Percentiles rank a stretch among this genome's conserved stretches.
Conservation (phyloP, 106 monocot genomes). For the Cymbidium sinense region DNA sequence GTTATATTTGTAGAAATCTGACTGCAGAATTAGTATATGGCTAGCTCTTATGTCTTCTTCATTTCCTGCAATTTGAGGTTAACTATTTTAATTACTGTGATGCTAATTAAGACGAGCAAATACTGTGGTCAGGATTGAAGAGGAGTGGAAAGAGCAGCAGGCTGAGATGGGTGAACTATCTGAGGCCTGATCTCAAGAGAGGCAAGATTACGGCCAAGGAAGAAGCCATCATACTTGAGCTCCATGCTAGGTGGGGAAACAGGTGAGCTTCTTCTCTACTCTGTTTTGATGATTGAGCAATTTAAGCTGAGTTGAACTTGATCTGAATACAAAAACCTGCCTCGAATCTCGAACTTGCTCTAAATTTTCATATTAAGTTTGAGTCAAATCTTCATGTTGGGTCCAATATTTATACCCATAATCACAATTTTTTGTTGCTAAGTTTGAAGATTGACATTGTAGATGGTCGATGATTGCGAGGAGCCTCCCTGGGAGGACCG, state of each 20-base stretch:
- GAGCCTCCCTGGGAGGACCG: constrained; percentile 52
- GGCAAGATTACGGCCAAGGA: constrained; percentile 52
- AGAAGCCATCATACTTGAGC: constrained; percentile 41
- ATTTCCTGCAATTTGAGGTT: neutral
- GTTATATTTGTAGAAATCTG: neutral
- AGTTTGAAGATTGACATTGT: neutral
- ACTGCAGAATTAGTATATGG: too few relatives aligned
- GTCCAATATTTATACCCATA: too few relatives aligned
- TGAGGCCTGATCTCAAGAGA: constrained; percentile 52
- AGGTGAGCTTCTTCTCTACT: constrained; percentile 13
- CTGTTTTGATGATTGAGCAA: too few relatives aligned
- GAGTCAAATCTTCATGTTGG: too few relatives aligned
- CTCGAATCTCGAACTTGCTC: too few relatives aligned
- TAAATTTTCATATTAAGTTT: too few relatives aligned
- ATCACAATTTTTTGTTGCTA: neutral
- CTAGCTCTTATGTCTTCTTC: too few relatives aligned
- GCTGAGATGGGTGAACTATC: constrained; percentile 53
- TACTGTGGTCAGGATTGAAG: constrained; percentile 23
- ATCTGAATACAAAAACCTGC: too few relatives aligned
- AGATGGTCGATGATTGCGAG: constrained; percentile 79
- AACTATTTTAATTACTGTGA: too few relatives aligned
- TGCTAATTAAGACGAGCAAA: too few relatives aligned
- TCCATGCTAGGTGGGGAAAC: constrained; percentile 53
- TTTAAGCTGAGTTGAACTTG: too few relatives aligned
- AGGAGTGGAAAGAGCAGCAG: constrained; percentile 53